These are phyloP conservation scores for Ceratobasidium sp. DNA, from an alignment of 1,284 basidiomycete genomes.

Conservation along the genomic window DNA sequence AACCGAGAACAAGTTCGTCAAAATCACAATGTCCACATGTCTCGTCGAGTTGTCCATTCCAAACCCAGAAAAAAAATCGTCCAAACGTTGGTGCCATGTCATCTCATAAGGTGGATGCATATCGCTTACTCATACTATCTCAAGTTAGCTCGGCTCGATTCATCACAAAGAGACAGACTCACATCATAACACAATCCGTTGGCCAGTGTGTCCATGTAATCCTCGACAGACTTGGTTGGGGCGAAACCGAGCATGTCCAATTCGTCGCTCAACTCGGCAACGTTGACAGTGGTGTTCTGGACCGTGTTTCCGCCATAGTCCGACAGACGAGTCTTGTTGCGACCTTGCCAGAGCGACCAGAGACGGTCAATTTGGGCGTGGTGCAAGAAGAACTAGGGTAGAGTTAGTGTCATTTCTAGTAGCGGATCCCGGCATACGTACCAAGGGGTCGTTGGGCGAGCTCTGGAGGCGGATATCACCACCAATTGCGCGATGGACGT, in stretches of 20 bases:
- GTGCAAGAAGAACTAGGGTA: not conserved
- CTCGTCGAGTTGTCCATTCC: too few relatives aligned
- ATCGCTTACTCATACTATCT: not conserved
- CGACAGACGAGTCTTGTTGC: not conserved
- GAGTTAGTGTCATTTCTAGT: not conserved
- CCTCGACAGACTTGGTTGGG: not conserved
- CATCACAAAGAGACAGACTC: not conserved
- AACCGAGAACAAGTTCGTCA: too few relatives aligned
- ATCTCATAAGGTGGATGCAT: too few relatives aligned
- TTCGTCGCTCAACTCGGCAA: not conserved
- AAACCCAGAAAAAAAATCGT: too few relatives aligned
- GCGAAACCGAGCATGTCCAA: not conserved
- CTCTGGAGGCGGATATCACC: not conserved
- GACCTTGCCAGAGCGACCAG: conserved; percentile 2
- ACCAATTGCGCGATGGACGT: not conserved
- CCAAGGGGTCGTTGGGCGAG: not conserved
- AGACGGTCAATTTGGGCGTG: not conserved
- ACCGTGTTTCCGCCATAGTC: not conserved
- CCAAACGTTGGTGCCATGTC: too few relatives aligned
- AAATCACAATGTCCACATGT: too few relatives aligned
- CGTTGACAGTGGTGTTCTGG: not conserved
- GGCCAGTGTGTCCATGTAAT: not conserved
- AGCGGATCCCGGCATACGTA: not conserved
- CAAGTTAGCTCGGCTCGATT: not conserved
- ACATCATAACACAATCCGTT: not conserved